Base-by-base conservation (phyloP, 257 asterid genomes). In the Penstemon eatonii region DNA sequence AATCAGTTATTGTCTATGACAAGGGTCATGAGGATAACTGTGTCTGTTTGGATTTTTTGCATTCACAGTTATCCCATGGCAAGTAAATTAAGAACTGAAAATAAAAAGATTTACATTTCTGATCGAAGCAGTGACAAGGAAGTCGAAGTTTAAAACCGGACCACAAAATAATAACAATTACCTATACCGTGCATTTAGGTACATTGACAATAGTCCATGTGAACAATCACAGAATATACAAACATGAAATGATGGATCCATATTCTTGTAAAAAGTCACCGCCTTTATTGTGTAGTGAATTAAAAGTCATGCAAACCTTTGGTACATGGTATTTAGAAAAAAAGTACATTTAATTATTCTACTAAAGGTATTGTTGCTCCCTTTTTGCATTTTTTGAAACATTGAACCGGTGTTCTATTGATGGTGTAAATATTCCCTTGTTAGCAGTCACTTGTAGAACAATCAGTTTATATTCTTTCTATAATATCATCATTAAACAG, bases 401-500 rank as follows among this genome's bases (percentile, higher is more conserved):
- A 43, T 5, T 12, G 41, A 40, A 47, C 68, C 40, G 39, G 58
- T 56, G 69, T 59, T 19, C 12, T 53, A 25, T 19, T 52, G 55
- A 25, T 49, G 75, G 44, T 51, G 18, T 72, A 46, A 9, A 59
- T 67, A 49, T 56, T 5, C 52, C 50, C 58, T 61, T 66, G 11
- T 51, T 9, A 60, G 56, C 25, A 6, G 70, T 55, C 46, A 25
- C 51, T 46, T 45, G 44, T 56, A 37, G 38, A n/a, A n/a, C n/a
- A n/a, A n/a, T n/a, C n/a, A n/a, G n/a, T n/a, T n/a, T n/a, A 36
- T 37, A 4, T 36, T 11, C 55, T 36, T 60, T 7, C 11, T 13
- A n/a, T 41, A 15, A 13, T 60, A 33, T 61, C n/a, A 13, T 8
- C 9, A 39, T 61, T 42, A 61, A 7, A 43, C 33, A n/a, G n/a